Conservation (phyloP, 2,329 filamentous ascomycete genomes). For the Balansia obtecta region DNA sequence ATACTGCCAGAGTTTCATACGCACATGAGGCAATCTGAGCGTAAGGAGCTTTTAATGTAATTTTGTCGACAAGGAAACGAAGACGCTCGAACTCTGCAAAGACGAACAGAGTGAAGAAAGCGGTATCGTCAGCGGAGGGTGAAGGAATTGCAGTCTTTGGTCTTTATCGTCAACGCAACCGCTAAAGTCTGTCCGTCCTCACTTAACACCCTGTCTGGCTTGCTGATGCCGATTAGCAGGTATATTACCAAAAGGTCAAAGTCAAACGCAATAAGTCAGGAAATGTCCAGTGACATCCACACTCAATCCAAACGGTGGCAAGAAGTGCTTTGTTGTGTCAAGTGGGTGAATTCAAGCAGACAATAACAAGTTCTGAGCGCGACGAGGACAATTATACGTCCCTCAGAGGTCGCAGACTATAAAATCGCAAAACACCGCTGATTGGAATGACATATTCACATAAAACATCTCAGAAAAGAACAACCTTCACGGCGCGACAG, state of each 20-base stretch:
- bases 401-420: background rate
- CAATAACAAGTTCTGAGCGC: background rate
- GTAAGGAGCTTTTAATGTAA: background rate
- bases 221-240: constrained; percentile 1
- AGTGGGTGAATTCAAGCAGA: background rate
- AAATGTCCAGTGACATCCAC: no score
- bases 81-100: no score
- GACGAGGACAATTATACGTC: constrained; percentile 2
- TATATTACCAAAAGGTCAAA: background rate
- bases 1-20: constrained; percentile 34
- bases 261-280: background rate
- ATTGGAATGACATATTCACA: constrained; percentile 3
- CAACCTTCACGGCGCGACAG: background rate
- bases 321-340: background rate
- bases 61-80: no score
- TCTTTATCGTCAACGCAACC: background rate
- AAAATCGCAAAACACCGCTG: background rate
- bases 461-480: background rate
- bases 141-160: background rate
- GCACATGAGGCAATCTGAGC: constrained; percentile 12
- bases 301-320: background rate
- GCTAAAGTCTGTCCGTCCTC: background rate
- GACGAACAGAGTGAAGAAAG: background rate
- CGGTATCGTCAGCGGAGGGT: background rate
- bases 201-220: background rate